phyloP scores from a whole-genome alignment of 768 basidiomycete species.

The Mycena latifolia region DNA sequence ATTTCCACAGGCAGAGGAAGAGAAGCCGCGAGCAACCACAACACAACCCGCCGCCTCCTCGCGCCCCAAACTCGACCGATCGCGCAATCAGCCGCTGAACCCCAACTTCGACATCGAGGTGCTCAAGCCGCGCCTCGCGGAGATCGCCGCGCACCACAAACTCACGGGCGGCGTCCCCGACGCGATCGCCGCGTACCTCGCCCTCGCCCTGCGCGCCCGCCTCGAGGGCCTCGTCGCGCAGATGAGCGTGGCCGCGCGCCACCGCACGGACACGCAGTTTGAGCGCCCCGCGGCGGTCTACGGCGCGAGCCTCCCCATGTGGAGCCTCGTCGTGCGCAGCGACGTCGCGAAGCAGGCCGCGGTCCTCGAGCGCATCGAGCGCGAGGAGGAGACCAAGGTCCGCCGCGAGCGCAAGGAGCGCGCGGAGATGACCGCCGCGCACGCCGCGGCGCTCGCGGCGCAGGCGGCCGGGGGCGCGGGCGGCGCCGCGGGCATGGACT shows the following conservation, averaged over 20 bases:
- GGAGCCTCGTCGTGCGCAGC: conserved; percentile 80
- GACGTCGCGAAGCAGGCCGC: conserved; percentile 86
- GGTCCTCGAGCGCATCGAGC: conserved; percentile 80
- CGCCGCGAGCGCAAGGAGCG: conserved; percentile 85
- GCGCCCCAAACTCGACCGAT: conserved; percentile 81
- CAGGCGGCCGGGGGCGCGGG: conserved; percentile 60
- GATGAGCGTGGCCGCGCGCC: conserved; percentile 76
- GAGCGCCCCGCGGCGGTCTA: conserved; percentile 73
- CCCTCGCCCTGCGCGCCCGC: conserved; percentile 81
- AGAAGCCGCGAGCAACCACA: conserved; percentile 71
- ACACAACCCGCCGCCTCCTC: conserved; percentile 72
- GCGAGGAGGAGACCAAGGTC: conserved; percentile 85
- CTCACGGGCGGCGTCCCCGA: conserved; percentile 71
- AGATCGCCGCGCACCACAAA: conserved; percentile 76
- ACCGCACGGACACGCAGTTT: conserved; percentile 79
- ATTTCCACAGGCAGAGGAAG: conserved; percentile 80
- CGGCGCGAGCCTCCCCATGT: conserved; percentile 81
- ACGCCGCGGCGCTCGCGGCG: conserved; percentile 72
- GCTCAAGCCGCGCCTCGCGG: conserved; percentile 76
- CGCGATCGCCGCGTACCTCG: conserved; percentile 82
- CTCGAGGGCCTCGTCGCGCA: conserved; percentile 75
- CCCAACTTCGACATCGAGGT: conserved; percentile 78
- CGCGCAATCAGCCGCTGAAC: conserved; percentile 77
- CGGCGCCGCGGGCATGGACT: conserved; percentile 44
- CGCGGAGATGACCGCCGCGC: conserved; percentile 77